phyloP scores from a whole-genome alignment of 2,329 filamentous ascomycete species.

The Colletotrichum sp. region DNA sequence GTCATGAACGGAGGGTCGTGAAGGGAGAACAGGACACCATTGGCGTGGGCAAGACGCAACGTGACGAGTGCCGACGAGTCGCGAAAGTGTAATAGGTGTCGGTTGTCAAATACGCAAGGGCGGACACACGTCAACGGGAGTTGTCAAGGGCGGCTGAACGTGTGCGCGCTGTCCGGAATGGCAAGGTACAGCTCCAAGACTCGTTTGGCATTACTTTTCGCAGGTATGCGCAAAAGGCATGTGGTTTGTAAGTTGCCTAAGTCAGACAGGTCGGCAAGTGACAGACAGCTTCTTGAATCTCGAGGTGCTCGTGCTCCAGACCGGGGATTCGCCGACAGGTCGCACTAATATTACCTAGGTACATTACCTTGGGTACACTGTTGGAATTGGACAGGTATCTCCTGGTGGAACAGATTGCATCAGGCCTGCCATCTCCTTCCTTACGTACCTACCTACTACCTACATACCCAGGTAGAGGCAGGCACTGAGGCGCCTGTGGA shows the following conservation, averaged over 20 bases:
- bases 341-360: background rate
- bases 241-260: background rate
- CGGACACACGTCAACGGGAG: background rate
- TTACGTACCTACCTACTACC: background rate
- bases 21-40: background rate
- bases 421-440: background rate
- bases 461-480: background rate
- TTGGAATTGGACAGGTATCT: background rate
- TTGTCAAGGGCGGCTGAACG: constrained; percentile 3
- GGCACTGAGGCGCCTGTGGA: background rate
- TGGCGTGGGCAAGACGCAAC: background rate
- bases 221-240: background rate
- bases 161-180: background rate
- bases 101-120: background rate
- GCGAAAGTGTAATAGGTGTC: background rate
- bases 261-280: background rate
- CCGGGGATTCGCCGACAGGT: background rate
- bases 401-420: background rate
- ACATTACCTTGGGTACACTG: background rate
- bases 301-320: background rate
- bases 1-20: constrained; percentile 14
- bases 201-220: background rate
- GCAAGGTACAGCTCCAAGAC: background rate
- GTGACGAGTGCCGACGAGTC: background rate
- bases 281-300: background rate